Evolutionary conservation across 352 stramenopile genomes (phyloP), one percentile per base, ranked within the genome.

Genomic region (Phytophthora colocasiae): DNA sequence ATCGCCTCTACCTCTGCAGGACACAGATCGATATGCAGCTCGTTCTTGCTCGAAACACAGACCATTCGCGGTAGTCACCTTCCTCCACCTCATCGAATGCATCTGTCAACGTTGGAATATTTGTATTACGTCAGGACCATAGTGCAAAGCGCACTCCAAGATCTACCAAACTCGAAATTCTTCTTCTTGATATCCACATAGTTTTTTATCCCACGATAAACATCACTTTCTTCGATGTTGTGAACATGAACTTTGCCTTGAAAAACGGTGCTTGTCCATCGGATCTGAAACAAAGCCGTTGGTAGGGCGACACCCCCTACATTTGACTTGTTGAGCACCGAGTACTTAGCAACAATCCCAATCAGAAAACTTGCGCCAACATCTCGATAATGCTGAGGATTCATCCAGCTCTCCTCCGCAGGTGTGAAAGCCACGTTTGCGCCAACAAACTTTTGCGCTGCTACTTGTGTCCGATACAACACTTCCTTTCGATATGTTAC

Each of bases 1-100:
- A 55, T 55, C 1, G 22, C 22, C 10, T 63, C 55, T 6, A 48
- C 44, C 31, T 63, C 44, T 2, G 11, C 19, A 24, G 44, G 43
- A 8, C 24, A 19, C 3, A 59, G n/a, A 11, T 26, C 8, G 9
- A 59, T 50, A 4, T 31, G 39, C 1, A 43, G 39, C 8, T 59
- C 52, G 5, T 49, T 43, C 2, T 19, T 27, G 2, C n/a, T 24
- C 19, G 31, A 48, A 43, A 54, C n/a, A 12, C 10, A 22, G 17
- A 40, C 31, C 8, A 54, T 5, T 47, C 31, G 15, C 22, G 31
- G 12, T 63, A 63, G 4, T 19, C 17, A 24, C 19, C 12, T 8
- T 47, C 55, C 2, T 39, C 22, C 2, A 63, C 5, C 14, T 53
- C 31, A 22, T 63, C 44, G 47, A 47, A 63, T 2, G 47, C 43